Evolutionary conservation across 1,284 basidiomycete genomes (phyloP), one percentile per base, ranked within the genome.

Genomic region (Meira miltonrushii): DNA sequence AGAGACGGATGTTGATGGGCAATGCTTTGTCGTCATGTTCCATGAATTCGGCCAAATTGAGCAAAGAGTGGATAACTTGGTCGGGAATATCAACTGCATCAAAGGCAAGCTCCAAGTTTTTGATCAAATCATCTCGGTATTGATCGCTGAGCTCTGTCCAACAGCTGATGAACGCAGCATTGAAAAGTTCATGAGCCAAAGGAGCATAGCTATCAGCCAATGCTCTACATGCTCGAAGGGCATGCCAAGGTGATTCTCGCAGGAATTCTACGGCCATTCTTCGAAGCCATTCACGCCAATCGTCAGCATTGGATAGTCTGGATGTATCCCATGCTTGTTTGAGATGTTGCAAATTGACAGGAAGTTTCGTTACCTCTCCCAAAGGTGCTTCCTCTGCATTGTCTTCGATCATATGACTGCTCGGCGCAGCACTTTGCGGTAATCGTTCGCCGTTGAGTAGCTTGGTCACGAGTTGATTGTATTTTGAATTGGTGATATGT

Each of bases 41-140:
- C 90, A 98, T 96, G 78, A 98, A 98, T 79, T 99, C 95, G 8
- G 93, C 92, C n/a, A 98, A 83, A 78, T 93, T 93, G 62, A 99
- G 84, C 33, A 98, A 82, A 50, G 90, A 86, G 77, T 96, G 91
- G n/a, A 95, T 90, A 37, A 98, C 84, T 57, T 97, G 93, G 2
- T 90, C 84, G 0, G 94, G 91, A 2, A 91, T 87, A 3, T 83
- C 85, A 11, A 84, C 82, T 83, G 91, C 62, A 23, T 88, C 90
- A 66, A 98, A 88, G 0, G 95, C 94, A 58, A 81, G 82, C 75
- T 96, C 91, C 54, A 99, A 90, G 4, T 92, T 87, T 44, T 87
- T 86, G 50, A 96, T 92, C 43, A 98, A 84, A 44, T 71, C 69
- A 60, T 71, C 71, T 60, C 74, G 72, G 53, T 77, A 78, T 55